phyloP scores from a whole-genome alignment of 345 rosid species.

The Combretum micranthum region DNA sequence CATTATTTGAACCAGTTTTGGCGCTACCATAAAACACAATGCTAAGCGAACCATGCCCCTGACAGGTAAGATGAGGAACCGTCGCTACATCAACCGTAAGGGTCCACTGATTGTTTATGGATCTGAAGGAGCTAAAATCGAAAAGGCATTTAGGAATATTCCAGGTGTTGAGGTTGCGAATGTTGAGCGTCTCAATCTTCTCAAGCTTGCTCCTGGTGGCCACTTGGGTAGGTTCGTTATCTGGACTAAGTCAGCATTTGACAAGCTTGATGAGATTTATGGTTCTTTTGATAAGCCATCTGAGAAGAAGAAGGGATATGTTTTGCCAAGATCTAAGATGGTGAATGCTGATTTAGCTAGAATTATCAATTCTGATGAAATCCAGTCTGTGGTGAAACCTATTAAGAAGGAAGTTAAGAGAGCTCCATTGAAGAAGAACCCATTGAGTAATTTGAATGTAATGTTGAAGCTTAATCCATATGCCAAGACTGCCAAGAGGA shows the following conservation, averaged over 20 bases:
- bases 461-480: conserved; percentile 88
- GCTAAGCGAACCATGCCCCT: too few relatives aligned
- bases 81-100: conserved; percentile 78
- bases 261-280: conserved; percentile 81
- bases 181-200: conserved; percentile 69
- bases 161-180: conserved; percentile 92
- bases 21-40: too few relatives aligned
- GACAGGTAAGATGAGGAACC: conserved; percentile 54
- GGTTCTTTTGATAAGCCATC: conserved; percentile 78
- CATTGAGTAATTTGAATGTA: conserved; percentile 73
- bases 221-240: conserved; percentile 88
- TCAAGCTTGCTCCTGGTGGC: conserved; percentile 96
- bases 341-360: conserved; percentile 89
- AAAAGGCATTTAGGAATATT: conserved; percentile 87
- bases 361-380: conserved; percentile 93
- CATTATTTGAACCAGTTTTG: too few relatives aligned
- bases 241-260: conserved; percentile 95
- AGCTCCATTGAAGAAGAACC: conserved; percentile 86
- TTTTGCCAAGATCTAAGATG: conserved; percentile 86
- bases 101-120: conserved; percentile 88
- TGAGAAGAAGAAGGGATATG: conserved; percentile 88
- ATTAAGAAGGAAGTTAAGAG: conserved; percentile 64
- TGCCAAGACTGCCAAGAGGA: conserved; percentile 94
- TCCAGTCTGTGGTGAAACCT: conserved; percentile 86
- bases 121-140: conserved; percentile 71